These are phyloP conservation scores for Scolecobasidium constrictum DNA, from an alignment of 2,329 filamentous ascomycete genomes.

Conservation along the genomic window DNA sequence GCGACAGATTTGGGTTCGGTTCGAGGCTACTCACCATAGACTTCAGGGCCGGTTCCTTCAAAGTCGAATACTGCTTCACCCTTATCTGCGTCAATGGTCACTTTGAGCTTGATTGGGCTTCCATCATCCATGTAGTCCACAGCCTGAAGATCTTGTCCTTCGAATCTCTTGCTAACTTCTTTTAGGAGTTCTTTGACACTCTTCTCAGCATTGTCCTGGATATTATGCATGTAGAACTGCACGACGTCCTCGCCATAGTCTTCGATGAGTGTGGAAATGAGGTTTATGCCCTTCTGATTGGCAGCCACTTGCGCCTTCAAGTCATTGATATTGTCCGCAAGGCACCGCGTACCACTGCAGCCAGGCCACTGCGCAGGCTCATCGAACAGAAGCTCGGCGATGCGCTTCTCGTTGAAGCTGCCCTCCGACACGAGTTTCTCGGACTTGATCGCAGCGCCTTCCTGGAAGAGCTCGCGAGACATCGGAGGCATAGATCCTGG, in stretches of 20 bases:
- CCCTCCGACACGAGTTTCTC: slow-evolving; percentile 65
- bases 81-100: slow-evolving; percentile 62
- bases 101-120: slow-evolving; percentile 61
- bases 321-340: slow-evolving; percentile 77
- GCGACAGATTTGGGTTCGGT: neutral
- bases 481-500: slow-evolving; percentile 76
- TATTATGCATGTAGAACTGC: slow-evolving; percentile 73
- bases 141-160: slow-evolving; percentile 59
- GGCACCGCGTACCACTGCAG: slow-evolving; percentile 66
- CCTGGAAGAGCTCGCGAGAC: slow-evolving; percentile 48
- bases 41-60: slow-evolving; percentile 65
- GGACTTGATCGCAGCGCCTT: slow-evolving; percentile 44
- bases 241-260: slow-evolving; percentile 72
- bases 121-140: slow-evolving; percentile 84
- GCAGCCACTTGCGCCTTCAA: slow-evolving; percentile 79
- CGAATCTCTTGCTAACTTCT: slow-evolving; percentile 56
- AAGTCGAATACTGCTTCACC: slow-evolving; percentile 74
- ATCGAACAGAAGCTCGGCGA: slow-evolving; percentile 58
- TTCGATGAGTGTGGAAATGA: slow-evolving; percentile 63
- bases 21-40: slow-evolving; percentile 44
- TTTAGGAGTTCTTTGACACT: slow-evolving; percentile 66
- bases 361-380: slow-evolving; percentile 66
- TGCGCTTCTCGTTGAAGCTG: slow-evolving; percentile 66
- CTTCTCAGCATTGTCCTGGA: slow-evolving; percentile 69
- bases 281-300: slow-evolving; percentile 73